Percentiles rank a stretch among this genome's conserved stretches.
phyloP scores from a whole-genome alignment of 23 red algal species.

The Gracilariopsis chorda region DNA sequence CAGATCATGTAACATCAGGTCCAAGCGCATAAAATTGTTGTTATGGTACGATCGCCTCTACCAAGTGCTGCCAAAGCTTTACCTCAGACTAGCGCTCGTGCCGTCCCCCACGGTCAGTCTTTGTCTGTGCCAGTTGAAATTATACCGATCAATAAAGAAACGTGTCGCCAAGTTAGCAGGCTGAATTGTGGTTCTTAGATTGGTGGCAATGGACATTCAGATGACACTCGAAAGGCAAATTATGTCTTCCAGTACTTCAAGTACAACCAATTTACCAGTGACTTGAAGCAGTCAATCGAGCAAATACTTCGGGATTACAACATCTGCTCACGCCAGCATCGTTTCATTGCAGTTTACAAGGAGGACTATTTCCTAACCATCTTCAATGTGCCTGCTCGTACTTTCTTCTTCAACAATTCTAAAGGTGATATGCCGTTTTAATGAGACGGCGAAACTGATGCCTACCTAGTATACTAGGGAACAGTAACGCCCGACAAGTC shows the following conservation, averaged over 20 bases:
- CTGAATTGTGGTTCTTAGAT: too few relatives aligned
- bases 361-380: conserved; percentile 34
- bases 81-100: too few relatives aligned
- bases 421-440: background rate
- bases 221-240: conserved; percentile 4
- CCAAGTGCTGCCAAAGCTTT: too few relatives aligned
- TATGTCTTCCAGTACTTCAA: conserved; percentile 26
- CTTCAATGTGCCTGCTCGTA: background rate
- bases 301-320: background rate
- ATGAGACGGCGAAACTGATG: background rate
- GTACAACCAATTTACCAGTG: background rate
- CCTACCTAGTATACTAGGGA: background rate
- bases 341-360: background rate
- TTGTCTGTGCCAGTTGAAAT: too few relatives aligned
- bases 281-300: background rate
- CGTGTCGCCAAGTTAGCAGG: too few relatives aligned
- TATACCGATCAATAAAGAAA: too few relatives aligned
- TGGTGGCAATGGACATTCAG: too few relatives aligned
- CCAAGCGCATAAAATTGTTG: too few relatives aligned
- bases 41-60: too few relatives aligned
- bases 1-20: too few relatives aligned
- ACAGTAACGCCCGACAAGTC: background rate
- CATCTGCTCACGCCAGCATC: conserved; percentile 8
- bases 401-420: conserved; percentile 38
- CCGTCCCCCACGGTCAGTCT: too few relatives aligned